Evolutionary conservation across 139 green algal species (phyloP).

Genomic region (Volvox reticuliferus): DNA sequence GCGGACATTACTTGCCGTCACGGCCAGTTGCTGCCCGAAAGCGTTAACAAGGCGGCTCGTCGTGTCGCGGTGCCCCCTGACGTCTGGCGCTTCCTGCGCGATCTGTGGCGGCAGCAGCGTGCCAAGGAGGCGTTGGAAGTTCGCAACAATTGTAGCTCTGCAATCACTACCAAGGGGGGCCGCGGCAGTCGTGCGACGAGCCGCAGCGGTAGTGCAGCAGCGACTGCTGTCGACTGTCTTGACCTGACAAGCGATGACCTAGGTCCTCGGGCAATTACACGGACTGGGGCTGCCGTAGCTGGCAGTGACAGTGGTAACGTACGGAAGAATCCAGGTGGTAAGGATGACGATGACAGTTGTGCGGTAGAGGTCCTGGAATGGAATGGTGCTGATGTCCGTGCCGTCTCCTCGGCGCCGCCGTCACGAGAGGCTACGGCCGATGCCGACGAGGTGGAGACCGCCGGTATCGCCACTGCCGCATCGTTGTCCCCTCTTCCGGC

Average conservation of each 20-base stretch:
- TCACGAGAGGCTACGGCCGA: background rate
- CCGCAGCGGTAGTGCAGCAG: background rate
- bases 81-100: constrained; percentile 63
- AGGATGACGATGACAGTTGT: constrained; percentile 10
- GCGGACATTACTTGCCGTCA: constrained; percentile 72
- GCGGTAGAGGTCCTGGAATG: background rate
- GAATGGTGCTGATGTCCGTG: background rate
- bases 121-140: constrained; percentile 28
- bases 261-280: background rate
- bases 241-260: background rate
- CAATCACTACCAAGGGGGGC: background rate
- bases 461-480: background rate
- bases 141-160: background rate
- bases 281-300: background rate
- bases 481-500: background rate
- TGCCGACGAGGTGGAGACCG: background rate
- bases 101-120: constrained; percentile 53
- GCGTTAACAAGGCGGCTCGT: constrained; percentile 23
- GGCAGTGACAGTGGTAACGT: background rate
- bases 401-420: background rate
- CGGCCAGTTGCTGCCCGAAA: constrained; percentile 65
- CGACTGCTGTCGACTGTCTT: background rate
- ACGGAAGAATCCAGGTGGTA: background rate
- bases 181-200: background rate
- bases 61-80: constrained; percentile 58